A percentile compares a stretch with the other conserved stretches of the same genome.
phyloP scores from a whole-genome alignment of 768 basidiomycete genomes.

The Omphalotus guepiniiformis region DNA sequence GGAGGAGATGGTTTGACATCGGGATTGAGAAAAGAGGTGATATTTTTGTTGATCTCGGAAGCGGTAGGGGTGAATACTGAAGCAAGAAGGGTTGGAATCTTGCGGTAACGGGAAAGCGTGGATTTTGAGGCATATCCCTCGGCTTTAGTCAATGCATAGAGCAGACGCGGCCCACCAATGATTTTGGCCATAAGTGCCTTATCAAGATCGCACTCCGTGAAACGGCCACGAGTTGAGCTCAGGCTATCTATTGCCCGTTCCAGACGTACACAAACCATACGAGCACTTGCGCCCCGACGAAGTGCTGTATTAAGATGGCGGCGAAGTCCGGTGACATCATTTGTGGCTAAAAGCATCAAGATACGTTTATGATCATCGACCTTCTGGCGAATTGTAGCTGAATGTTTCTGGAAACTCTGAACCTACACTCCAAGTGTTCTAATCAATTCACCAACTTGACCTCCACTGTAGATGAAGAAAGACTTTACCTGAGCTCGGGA shows the following conservation, averaged over 20 bases:
- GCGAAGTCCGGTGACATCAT: conserved; percentile 12
- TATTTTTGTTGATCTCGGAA: background rate
- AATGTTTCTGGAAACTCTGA: background rate
- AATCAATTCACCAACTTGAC: background rate
- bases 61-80: background rate
- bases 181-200: conserved; percentile 23
- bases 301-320: background rate
- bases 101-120: background rate
- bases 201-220: conserved; percentile 19
- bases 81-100: background rate
- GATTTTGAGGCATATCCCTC: conserved; percentile 17
- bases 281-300: background rate
- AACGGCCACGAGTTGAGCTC: conserved; percentile 12
- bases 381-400: background rate
- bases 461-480: background rate
- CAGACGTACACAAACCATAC: background rate
- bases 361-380: conserved; percentile 11
- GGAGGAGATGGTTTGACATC: background rate
- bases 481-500: background rate
- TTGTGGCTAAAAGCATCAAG: conserved; percentile 10
- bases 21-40: background rate
- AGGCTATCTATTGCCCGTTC: conserved; percentile 4
- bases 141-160: conserved; percentile 22
- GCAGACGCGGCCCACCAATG: conserved; percentile 20
- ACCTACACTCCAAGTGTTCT: background rate